A percentile compares a stretch with the other conserved stretches of the same genome.
These are phyloP conservation scores for Paramecium tetraurelia DNA, from an alignment of 73 alveolate genomes.

Conservation along the genomic window DNA sequence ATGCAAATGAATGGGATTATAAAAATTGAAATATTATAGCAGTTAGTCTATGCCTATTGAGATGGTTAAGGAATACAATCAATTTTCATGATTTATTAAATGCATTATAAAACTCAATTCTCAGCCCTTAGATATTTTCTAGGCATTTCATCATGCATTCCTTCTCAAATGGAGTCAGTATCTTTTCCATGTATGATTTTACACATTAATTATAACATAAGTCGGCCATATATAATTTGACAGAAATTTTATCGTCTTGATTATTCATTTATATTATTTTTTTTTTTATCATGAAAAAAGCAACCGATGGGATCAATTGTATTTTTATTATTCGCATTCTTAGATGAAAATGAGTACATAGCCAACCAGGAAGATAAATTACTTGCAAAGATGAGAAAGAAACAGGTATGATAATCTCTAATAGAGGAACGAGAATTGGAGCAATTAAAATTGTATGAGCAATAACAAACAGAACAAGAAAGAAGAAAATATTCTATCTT, in stretches of 20 bases:
- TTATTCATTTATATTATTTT: background rate
- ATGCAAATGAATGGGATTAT: background rate
- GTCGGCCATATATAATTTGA: conserved; percentile 41
- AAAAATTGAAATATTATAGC: background rate
- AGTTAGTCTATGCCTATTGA: background rate
- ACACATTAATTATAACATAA: conserved; percentile 49
- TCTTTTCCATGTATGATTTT: conserved; percentile 37
- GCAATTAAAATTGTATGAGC: background rate
- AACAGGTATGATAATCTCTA: background rate
- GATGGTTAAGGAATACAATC: background rate
- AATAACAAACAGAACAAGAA: background rate
- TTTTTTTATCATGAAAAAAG: background rate
- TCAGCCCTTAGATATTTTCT: conserved; percentile 39
- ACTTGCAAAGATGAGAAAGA: background rate
- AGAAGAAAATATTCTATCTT: background rate
- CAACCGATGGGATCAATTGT: background rate
- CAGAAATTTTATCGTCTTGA: background rate
- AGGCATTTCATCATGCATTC: conserved; percentile 49
- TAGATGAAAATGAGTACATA: background rate
- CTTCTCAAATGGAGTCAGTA: conserved; percentile 50
- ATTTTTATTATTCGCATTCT: background rate
- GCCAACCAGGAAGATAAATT: background rate
- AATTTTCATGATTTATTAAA: background rate
- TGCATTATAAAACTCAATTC: conserved; percentile 54
- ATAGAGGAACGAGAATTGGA: conserved; percentile 28